These are phyloP conservation scores for Trichoderma breve DNA, from an alignment of 2,329 filamentous ascomycete species.

Conservation along the genomic window DNA sequence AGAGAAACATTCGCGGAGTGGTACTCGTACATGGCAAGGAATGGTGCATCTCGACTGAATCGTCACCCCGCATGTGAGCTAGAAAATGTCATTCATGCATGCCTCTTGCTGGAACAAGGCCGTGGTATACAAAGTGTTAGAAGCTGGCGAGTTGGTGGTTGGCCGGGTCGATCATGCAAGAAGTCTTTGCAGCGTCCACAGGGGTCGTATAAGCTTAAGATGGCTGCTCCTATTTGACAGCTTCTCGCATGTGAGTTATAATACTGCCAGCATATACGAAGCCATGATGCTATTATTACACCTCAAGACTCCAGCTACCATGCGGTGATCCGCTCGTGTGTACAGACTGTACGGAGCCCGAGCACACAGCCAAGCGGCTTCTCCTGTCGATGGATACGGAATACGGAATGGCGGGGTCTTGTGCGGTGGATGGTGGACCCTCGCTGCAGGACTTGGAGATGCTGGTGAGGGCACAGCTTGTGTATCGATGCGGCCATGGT, in stretches of 20 bases:
- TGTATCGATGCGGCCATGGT: background rate
- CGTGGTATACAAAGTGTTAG: background rate
- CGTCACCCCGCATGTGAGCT: background rate
- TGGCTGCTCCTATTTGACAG: background rate
- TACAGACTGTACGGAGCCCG: background rate
- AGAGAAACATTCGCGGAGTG: background rate
- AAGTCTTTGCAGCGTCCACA: background rate
- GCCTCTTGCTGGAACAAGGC: background rate
- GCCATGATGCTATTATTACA: constrained; percentile 9
- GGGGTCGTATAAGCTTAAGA: constrained; percentile 4
- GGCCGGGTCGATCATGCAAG: background rate
- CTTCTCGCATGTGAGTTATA: background rate
- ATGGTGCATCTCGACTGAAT: background rate
- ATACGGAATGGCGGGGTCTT: constrained; percentile 7
- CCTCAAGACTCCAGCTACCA: background rate
- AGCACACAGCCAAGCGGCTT: background rate
- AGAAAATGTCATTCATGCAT: background rate
- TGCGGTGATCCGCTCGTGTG: background rate
- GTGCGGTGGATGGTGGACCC: background rate
- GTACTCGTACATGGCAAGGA: background rate
- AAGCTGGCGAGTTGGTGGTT: background rate
- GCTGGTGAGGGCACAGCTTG: background rate
- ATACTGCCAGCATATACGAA: background rate
- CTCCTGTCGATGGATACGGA: background rate
- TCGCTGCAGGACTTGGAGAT: background rate